Percentiles rank a stretch among this genome's conserved stretches.
Conservation (phyloP, 768 basidiomycete genomes). For the Dendrothele bispora region DNA sequence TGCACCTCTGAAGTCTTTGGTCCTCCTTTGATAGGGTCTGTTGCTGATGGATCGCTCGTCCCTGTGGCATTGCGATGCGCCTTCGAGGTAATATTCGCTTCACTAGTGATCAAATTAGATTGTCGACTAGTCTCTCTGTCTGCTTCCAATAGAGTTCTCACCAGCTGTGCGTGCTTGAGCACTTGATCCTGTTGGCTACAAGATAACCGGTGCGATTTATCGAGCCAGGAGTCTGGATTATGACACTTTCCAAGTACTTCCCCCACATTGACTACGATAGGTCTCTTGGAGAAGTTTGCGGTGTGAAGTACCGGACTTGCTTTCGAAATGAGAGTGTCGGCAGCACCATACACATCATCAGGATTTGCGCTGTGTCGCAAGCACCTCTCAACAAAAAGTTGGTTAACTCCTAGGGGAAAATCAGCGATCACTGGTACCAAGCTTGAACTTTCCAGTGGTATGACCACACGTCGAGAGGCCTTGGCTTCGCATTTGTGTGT, state of each 20-base stretch:
- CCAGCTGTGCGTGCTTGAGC: background rate
- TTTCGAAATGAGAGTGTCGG: background rate
- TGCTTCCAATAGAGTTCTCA: conserved; percentile 13
- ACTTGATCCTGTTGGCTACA: background rate
- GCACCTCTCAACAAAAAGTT: background rate
- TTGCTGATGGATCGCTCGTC: background rate
- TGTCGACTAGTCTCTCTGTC: conserved; percentile 10
- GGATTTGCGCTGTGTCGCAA: background rate
- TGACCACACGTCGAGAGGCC: background rate
- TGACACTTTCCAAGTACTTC: background rate
- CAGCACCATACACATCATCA: background rate
- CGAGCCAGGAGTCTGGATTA: background rate
- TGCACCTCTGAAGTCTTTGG: conserved; percentile 16
- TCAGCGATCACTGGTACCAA: background rate
- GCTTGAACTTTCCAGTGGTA: background rate
- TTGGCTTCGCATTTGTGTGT: background rate
- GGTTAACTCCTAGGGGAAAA: background rate
- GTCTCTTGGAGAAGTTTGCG: background rate
- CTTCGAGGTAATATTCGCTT: background rate
- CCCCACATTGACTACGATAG: background rate
- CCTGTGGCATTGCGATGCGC: background rate
- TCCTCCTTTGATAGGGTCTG: background rate
- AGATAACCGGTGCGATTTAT: background rate
- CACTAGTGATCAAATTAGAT: background rate
- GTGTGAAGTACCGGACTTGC: background rate